These are phyloP conservation scores for Alternaria triticimaculans DNA, from an alignment of 2,329 filamentous ascomycete species.

Conservation along the genomic window DNA sequence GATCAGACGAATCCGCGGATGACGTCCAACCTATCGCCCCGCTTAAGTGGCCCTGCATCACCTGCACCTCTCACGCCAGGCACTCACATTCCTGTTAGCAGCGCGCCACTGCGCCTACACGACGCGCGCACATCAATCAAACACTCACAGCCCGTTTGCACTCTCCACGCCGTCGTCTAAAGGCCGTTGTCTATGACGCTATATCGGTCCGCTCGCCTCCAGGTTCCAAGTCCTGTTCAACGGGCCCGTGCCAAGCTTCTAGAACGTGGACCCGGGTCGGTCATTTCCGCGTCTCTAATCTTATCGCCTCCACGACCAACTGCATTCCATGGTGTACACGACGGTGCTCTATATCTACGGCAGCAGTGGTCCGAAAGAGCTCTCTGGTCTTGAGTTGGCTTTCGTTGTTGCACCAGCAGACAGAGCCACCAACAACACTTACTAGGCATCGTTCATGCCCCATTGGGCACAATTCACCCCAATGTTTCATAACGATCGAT, in stretches of 20 bases:
- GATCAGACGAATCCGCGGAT: slow-evolving; percentile 22
- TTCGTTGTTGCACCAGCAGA: not conserved
- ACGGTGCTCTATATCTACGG: not conserved
- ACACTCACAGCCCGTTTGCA: not conserved
- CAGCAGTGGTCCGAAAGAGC: not conserved
- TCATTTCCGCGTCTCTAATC: slow-evolving; percentile 9
- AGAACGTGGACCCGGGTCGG: slow-evolving; percentile 15
- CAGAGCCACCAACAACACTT: not conserved
- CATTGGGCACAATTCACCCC: not conserved
- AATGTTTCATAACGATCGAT: not conserved
- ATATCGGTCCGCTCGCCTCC: slow-evolving; percentile 21
- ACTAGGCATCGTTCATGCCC: not conserved
- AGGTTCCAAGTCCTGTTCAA: not conserved
- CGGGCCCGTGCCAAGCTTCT: slow-evolving; percentile 19
- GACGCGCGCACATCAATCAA: not conserved
- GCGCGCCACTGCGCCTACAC: not conserved
- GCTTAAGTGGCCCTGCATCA: slow-evolving; percentile 11
- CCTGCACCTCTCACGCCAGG: slow-evolving; percentile 20
- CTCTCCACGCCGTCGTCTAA: not conserved
- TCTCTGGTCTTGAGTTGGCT: not conserved
- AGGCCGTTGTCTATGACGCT: slow-evolving; percentile 18
- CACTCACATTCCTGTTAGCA: not conserved
- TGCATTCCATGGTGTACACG: not conserved
- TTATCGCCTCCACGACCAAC: not conserved
- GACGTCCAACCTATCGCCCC: slow-evolving; percentile 31